Conservation (phyloP, 768 basidiomycete species). For the Amanita muscaria region DNA sequence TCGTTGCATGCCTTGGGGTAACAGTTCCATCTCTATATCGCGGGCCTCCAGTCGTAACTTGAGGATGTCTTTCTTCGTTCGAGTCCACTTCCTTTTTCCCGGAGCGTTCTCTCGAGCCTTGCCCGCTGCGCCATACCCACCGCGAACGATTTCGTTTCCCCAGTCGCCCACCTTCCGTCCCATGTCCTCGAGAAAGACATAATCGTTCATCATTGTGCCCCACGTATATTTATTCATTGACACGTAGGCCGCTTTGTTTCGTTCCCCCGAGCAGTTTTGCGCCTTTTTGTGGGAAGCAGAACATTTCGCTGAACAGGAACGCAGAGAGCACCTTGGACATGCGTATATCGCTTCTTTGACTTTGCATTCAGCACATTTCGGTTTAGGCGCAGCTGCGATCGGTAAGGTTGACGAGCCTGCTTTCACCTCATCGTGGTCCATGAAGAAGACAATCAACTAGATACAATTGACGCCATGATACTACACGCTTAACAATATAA, state of each 20-base stretch:
- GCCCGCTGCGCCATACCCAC: slow-evolving; percentile 38
- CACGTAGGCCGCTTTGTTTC: slow-evolving; percentile 66
- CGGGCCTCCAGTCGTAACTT: slow-evolving; percentile 56
- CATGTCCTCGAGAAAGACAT: slow-evolving; percentile 76
- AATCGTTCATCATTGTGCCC: slow-evolving; percentile 87
- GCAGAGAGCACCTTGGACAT: slow-evolving; percentile 66
- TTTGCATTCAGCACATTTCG: slow-evolving; percentile 43
- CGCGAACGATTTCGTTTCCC: slow-evolving; percentile 60
- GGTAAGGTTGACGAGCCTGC: slow-evolving; percentile 8
- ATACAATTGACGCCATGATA: too few relatives aligned
- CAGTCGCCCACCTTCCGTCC: slow-evolving; percentile 66
- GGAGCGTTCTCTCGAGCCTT: slow-evolving; percentile 17
- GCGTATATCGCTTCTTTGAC: slow-evolving; percentile 52
- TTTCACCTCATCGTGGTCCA: slow-evolving; percentile 7
- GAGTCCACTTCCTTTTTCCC: slow-evolving; percentile 13
- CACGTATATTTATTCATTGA: slow-evolving; percentile 80
- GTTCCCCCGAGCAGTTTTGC: slow-evolving; percentile 58
- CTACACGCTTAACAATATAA: too few relatives aligned
- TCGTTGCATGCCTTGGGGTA: slow-evolving; percentile 78
- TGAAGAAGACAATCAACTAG: neutral
- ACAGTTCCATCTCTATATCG: slow-evolving; percentile 67
- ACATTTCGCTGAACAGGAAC: slow-evolving; percentile 68
- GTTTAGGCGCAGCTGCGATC: slow-evolving; percentile 15
- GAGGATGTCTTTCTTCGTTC: slow-evolving; percentile 58
- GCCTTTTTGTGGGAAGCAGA: slow-evolving; percentile 57